phyloP scores from a whole-genome alignment of 1,139 yeast genomes.

The Geotrichum carabidarum region DNA sequence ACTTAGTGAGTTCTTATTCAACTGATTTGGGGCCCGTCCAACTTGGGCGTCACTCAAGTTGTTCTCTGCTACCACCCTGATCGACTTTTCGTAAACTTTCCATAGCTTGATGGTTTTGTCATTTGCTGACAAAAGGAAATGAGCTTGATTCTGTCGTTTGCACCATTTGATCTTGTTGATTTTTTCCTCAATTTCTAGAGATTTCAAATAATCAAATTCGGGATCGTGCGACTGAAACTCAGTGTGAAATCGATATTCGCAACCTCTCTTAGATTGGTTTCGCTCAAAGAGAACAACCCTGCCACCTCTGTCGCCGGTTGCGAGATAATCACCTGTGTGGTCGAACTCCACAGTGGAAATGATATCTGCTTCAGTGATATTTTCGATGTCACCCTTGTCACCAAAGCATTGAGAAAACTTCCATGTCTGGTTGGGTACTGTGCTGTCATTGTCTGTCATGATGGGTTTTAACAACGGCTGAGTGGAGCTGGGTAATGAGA shows the following conservation, averaged over 20 bases:
- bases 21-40: constrained; percentile 28
- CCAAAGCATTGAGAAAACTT: constrained; percentile 71
- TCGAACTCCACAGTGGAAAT: constrained; percentile 96
- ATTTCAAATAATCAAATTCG: constrained; percentile 91
- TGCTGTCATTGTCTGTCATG: constrained; percentile 28
- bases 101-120: constrained; percentile 96
- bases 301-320: constrained; percentile 98
- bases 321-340: constrained; percentile 90
- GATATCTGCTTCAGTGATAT: constrained; percentile 94
- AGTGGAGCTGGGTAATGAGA: neutral
- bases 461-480: neutral
- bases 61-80: constrained; percentile 87
- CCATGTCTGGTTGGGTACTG: constrained; percentile 36
- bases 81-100: constrained; percentile 90
- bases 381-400: constrained; percentile 94
- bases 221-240: constrained; percentile 98
- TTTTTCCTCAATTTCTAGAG: constrained; percentile 94
- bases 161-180: constrained; percentile 98
- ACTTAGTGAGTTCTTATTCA: constrained; percentile 44
- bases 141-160: constrained; percentile 78
- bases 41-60: constrained; percentile 52
- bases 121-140: constrained; percentile 82
- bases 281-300: constrained; percentile 93
- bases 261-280: constrained; percentile 69
- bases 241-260: constrained; percentile 92